Evolutionary conservation across 345 rosid genomes (phyloP), one percentile per base, ranked within the genome.

Genomic region (Pelargonium nanum): DNA sequence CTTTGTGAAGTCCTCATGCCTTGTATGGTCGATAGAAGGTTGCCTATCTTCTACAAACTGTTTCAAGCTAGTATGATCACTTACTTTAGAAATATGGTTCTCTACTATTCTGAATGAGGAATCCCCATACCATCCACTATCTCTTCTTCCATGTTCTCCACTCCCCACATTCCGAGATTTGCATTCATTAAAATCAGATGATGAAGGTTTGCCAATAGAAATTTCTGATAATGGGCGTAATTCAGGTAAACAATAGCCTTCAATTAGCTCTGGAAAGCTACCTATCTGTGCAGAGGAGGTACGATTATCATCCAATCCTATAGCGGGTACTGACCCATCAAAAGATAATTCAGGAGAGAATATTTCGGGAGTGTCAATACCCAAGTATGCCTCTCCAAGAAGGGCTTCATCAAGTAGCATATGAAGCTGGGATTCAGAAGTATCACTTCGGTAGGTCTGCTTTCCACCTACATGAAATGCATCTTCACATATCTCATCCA

Each of bases 401-500:
- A 73, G 58, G 67, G 59, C 61, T 62, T 74, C 81, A 64, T 72
- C 80, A 72, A 70, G 67, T 58, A 74, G 64, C 61, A 62, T 61
- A 60, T 23, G 55, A 65, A 60, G 61, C 55, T 72, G 72, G 24
- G 76, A 68, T 70, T 71, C 83, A 66, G 65, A 55, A 77, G 67
- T 68, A 78, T 69, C 70, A 63, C 59, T 26, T 59, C 65, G 83
- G 70, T 64, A 65, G 53, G 69, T 67, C 55, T 67, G 69, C 69
- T 61, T 73, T 60, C 69, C 78, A 73, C 73, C 79, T 68, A 81
- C 74, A 22, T 22, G 68, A 77, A 87, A 89, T 16, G 87, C 90
- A 74, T 81, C 87, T 74, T 89, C 94, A 62, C 78, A 60, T 71
- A 84, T 85, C 81, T 87, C 87, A 74, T 80, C 78, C 88, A 87